Evolutionary conservation across 2,329 filamentous ascomycete species (phyloP).

Genomic region (Talaromyces funiculosus): DNA sequence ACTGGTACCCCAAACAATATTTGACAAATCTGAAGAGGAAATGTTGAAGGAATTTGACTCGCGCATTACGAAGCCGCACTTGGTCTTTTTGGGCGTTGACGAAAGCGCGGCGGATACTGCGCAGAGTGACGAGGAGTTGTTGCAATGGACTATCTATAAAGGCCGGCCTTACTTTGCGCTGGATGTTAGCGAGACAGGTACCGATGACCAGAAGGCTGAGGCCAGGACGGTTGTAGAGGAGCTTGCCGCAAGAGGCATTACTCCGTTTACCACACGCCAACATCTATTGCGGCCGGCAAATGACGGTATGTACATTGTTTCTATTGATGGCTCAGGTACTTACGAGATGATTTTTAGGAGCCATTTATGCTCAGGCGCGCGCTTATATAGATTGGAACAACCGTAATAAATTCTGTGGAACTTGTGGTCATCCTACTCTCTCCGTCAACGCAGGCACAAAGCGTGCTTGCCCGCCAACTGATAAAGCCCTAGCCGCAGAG

Average conservation of each 20-base stretch:
- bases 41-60: constrained; percentile 70
- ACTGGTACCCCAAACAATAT: constrained; percentile 67
- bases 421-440: constrained; percentile 77
- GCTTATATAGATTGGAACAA: constrained; percentile 91
- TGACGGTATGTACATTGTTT: constrained; percentile 54
- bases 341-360: constrained; percentile 65
- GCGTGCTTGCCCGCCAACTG: constrained; percentile 40
- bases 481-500: constrained; percentile 29
- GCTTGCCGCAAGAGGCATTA: constrained; percentile 56
- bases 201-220: constrained; percentile 50
- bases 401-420: constrained; percentile 85
- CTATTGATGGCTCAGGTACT: no score
- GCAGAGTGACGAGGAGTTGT: constrained; percentile 33
- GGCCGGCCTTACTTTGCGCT: constrained; percentile 85
- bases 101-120: constrained; percentile 42
- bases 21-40: constrained; percentile 65
- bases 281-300: constrained; percentile 55
- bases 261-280: constrained; percentile 63
- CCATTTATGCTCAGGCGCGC: constrained; percentile 83
- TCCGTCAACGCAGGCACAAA: constrained; percentile 41
- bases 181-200: constrained; percentile 71
- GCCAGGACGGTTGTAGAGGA: constrained; percentile 56
- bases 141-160: constrained; percentile 55
- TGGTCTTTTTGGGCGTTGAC: constrained; percentile 81
- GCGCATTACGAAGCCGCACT: constrained; percentile 57